phyloP scores from a whole-genome alignment of 2,329 filamentous ascomycete species.

The Fusarium chuoi region DNA sequence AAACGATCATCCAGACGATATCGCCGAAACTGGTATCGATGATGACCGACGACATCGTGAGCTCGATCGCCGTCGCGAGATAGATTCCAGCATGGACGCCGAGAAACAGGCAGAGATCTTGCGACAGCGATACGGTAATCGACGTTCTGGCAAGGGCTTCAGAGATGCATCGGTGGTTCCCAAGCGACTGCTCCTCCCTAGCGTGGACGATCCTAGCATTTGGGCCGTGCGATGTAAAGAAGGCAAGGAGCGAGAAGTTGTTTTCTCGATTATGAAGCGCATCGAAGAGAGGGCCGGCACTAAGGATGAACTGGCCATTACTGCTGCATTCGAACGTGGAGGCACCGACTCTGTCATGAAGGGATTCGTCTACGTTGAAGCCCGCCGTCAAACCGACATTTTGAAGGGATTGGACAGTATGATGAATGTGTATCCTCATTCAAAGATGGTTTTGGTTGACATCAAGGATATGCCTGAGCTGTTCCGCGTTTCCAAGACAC shows the following conservation, averaged over 20 bases:
- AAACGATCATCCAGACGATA: constrained; percentile 90
- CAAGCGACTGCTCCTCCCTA: constrained; percentile 86
- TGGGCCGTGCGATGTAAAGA: constrained; percentile 94
- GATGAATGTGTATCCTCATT: constrained; percentile 88
- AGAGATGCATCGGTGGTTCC: constrained; percentile 82
- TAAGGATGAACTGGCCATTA: constrained; percentile 84
- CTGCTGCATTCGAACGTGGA: constrained; percentile 90
- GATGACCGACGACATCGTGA: constrained; percentile 95
- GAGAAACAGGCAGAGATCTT: constrained; percentile 91
- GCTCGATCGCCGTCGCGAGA: constrained; percentile 89
- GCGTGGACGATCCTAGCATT: constrained; percentile 94
- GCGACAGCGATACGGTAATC: constrained; percentile 87
- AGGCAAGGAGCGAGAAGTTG: constrained; percentile 92
- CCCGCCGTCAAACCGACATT: constrained; percentile 86
- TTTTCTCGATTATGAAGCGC: constrained; percentile 88
- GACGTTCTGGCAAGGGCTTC: constrained; percentile 71
- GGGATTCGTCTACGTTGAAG: constrained; percentile 95
- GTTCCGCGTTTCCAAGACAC: constrained; percentile 88
- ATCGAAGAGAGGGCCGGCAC: constrained; percentile 82
- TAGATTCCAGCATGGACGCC: constrained; percentile 87
- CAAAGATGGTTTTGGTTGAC: constrained; percentile 87
- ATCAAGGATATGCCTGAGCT: constrained; percentile 98
- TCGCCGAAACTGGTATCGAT: constrained; percentile 81
- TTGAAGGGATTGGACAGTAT: constrained; percentile 84
- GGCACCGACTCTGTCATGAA: constrained; percentile 83